Evolutionary conservation across 2,329 filamentous ascomycete genomes (phyloP).

Genomic region (Cladosporium sp.): DNA sequence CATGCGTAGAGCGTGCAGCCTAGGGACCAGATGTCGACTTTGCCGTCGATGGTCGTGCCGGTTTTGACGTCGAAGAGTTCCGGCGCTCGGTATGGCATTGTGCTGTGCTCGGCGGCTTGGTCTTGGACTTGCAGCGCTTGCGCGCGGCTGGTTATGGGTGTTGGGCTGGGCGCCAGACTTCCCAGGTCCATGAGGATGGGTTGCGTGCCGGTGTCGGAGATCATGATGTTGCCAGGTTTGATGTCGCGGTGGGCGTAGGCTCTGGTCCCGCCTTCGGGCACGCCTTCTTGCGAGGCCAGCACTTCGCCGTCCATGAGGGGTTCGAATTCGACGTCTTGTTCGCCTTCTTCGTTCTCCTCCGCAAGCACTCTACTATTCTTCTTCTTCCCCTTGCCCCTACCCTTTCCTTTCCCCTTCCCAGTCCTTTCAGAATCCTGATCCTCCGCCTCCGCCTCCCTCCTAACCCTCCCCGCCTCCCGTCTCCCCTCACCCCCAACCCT

Average conservation of each 20-base stretch:
- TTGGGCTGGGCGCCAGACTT: conserved; percentile 80
- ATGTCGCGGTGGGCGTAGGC: conserved; percentile 95
- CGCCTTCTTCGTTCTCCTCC: conserved; percentile 41
- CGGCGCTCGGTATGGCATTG: conserved; percentile 96
- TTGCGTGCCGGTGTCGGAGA: conserved; percentile 78
- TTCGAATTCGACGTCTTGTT: conserved; percentile 72
- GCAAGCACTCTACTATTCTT: conserved; percentile 18
- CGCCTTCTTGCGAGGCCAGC: conserved; percentile 60
- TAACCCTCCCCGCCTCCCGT: conserved; percentile 42
- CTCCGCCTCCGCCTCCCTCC: conserved; percentile 52
- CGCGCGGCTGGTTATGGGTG: conserved; percentile 82
- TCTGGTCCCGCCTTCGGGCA: conserved; percentile 62
- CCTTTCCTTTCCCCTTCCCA: conserved; percentile 40
- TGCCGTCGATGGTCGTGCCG: conserved; percentile 84
- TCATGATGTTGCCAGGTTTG: conserved; percentile 99
- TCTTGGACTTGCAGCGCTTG: conserved; percentile 91
- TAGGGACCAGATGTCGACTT: conserved; percentile 96
- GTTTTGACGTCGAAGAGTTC: conserved; percentile 98
- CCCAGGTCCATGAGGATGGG: conserved; percentile 98
- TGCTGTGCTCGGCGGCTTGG: conserved; percentile 89
- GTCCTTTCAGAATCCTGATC: conserved; percentile 45
- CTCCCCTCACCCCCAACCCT: conserved; percentile 48
- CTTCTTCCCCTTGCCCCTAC: conserved; percentile 18
- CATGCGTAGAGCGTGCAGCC: conserved; percentile 98
- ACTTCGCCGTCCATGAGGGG: conserved; percentile 79